Evolutionary conservation across 495 filamentous ascomycete genomes (phyloP), one percentile per base, ranked within the genome.

Genomic region (Xylaria bambusicola): DNA sequence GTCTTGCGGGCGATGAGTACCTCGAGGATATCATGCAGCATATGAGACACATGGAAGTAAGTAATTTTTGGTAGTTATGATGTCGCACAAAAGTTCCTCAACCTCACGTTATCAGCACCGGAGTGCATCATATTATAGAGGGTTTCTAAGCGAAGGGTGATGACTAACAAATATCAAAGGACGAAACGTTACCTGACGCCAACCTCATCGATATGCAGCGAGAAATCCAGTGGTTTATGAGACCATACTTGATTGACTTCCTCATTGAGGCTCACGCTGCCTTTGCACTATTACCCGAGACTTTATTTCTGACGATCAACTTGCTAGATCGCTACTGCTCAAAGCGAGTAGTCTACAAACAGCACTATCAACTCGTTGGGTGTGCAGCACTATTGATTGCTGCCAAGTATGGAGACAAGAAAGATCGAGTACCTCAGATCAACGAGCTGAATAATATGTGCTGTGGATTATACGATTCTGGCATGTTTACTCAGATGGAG

Each of bases 401-500:
- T 58, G 89, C 94, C 70, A 99, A 99, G 80, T 99, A 97, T 74
- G 95, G 96, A 24, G 94, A 99, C 76, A 89, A 89, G 77, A 99
- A 99, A 80, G 94, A 99, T 66, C 83, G 91, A 21, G 95, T 99
- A 6, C 94, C 94, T 15, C 92, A 92, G 36, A 93, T 99, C 72
- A 86, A 89, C 68, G 94, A 99, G 66, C 79, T 99, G 58, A 96
- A 95, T 81, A 92, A 92, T 50, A 98, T 99, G 95, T 99, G 94
- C 79, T 98, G 95, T 80, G 90, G 88, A 17, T 84, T 97, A 23
- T 99, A 99, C 72, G 94, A 99, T 71, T 93, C 97, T 13, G 94
- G 97, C 70, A 98, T 99, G 94, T 99, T 99, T 76, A 93, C 90
- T 15, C 94, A 99, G 75, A 98, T 99, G 95, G 94, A 99, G 73